These are phyloP conservation scores for Saccharomycopsis sp. DNA, from an alignment of 805 yeast species.

Conservation along the genomic window DNA sequence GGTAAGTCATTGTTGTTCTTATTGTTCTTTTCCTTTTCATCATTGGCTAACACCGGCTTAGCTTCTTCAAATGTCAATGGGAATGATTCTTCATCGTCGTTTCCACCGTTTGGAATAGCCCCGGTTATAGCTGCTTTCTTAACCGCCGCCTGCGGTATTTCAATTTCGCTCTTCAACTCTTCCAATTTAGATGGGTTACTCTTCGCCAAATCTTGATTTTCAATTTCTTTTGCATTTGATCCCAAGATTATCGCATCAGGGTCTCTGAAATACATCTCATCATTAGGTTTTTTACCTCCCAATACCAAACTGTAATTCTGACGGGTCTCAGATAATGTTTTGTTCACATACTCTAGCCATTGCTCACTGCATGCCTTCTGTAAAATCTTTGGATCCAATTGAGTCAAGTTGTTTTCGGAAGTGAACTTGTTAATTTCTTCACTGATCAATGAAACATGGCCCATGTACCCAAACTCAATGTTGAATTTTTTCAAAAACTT, in stretches of 20 bases:
- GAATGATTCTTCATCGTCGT: not conserved
- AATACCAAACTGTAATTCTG: conserved; percentile 11
- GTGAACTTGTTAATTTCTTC: conserved; percentile 20
- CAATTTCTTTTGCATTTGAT: conserved; percentile 13
- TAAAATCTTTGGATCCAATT: conserved; percentile 9
- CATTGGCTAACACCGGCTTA: not conserved
- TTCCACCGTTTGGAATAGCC: not conserved
- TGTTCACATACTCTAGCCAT: conserved; percentile 16
- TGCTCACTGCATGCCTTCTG: conserved; percentile 6
- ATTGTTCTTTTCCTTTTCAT: not conserved
- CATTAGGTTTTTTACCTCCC: conserved; percentile 14
- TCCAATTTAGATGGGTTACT: conserved; percentile 17
- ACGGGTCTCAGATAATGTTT: conserved; percentile 14
- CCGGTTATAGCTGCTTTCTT: not conserved
- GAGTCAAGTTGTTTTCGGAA: conserved; percentile 3
- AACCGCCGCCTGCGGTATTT: too few species aligned
- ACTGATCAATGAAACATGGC: conserved; percentile 41
- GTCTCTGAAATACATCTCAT: conserved; percentile 12
- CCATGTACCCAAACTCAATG: conserved; percentile 71
- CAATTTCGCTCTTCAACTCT: conserved; percentile 3
- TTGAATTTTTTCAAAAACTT: conserved; percentile 5
- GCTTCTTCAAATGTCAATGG: not conserved
- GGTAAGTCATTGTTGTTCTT: conserved; percentile 6
- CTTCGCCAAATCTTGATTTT: conserved; percentile 13
- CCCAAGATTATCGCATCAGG: conserved; percentile 18